Base-by-base conservation (phyloP, 805 yeast species). In the Wickerhamomyces sydowiorum region DNA sequence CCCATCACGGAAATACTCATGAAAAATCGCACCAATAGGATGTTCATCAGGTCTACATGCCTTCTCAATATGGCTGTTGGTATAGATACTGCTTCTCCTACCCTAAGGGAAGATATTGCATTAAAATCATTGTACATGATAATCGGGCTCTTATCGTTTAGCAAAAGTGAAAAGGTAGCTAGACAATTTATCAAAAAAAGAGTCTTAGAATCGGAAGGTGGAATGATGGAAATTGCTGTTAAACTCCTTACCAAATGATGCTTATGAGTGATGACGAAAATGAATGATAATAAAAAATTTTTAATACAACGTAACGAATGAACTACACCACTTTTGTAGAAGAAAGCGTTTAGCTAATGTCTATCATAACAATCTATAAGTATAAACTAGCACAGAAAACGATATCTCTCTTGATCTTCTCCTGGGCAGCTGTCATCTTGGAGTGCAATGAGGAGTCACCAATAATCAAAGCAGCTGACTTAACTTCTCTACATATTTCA, bases 321-420 rank as follows among this genome's bases (percentile, higher is more conserved):
- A n/a, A n/a, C n/a, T n/a, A n/a, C n/a, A n/a, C n/a, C n/a, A n/a
- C n/a, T n/a, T n/a, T n/a, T n/a, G n/a, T n/a, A n/a, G n/a, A n/a
- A 21, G 6, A 25, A 36, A 15, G 19, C 14, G 24, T 17, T n/a
- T 20, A 14, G 12, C 34, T 19, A 27, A 21, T 25, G 17, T 15
- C 14, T 33, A 13, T 29, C 25, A 4, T 21, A 18, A 29, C 28
- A 12, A 18, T 20, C 33, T 42, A 90, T 50, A 91, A 67, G 59
- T 93, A 93, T 46, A 93, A 74, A 43, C 96, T 86, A 4, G 98
- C 97, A 60, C 98, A 93, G 65, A 93, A 93, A 0, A 93, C 98
- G 52, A 93, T 93, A 61, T 93, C 99, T 54, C 99, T 79, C 65
- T 91, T 91, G 59, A 93, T 93, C 61, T 80, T 78, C 59, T 93